Conservation (phyloP, 768 basidiomycete genomes). For the Leccinum variicolor region DNA sequence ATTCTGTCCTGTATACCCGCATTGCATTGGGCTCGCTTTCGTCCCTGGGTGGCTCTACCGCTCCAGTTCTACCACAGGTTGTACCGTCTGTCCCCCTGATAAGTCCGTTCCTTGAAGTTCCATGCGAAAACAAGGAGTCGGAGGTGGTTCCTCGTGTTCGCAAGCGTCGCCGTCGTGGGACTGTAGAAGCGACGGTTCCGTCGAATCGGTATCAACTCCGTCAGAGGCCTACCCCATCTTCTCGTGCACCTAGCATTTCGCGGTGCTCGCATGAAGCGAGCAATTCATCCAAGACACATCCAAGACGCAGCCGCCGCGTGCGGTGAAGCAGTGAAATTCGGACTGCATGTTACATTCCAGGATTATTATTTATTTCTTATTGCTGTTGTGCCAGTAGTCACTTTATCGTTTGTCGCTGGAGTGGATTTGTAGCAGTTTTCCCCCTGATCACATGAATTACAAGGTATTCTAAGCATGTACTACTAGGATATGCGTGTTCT, state of each 20-base stretch:
- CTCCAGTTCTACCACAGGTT: slow-evolving; percentile 4
- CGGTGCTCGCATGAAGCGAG: slow-evolving; percentile 17
- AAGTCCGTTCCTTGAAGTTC: slow-evolving; percentile 6
- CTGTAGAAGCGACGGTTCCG: slow-evolving; percentile 3
- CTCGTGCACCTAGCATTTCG: slow-evolving; percentile 11
- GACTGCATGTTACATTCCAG: not conserved
- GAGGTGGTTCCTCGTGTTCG: slow-evolving; percentile 2
- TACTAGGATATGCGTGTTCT: not conserved
- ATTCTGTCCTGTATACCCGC: slow-evolving; percentile 36
- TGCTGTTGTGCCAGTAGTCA: slow-evolving; percentile 30
- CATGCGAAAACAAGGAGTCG: slow-evolving; percentile 8
- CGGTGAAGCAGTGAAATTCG: slow-evolving; percentile 4
- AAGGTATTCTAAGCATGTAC: not conserved
- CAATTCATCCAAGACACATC: slow-evolving; percentile 11
- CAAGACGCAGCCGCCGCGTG: slow-evolving; percentile 14
- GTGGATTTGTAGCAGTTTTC: slow-evolving; percentile 3
- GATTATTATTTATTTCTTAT: slow-evolving; percentile 35
- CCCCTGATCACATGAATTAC: not conserved
- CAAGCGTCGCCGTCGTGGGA: slow-evolving; percentile 10
- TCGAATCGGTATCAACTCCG: slow-evolving; percentile 30
- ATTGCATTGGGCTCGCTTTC: slow-evolving; percentile 31
- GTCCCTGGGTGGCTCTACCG: slow-evolving; percentile 2
- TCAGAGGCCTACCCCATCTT: slow-evolving; percentile 22
- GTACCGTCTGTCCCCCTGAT: slow-evolving; percentile 6
- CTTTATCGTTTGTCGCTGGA: not conserved